Evolutionary conservation across 495 filamentous ascomycete genomes (phyloP), one percentile per base, ranked within the genome.

Genomic region (Cercophora sp.): DNA sequence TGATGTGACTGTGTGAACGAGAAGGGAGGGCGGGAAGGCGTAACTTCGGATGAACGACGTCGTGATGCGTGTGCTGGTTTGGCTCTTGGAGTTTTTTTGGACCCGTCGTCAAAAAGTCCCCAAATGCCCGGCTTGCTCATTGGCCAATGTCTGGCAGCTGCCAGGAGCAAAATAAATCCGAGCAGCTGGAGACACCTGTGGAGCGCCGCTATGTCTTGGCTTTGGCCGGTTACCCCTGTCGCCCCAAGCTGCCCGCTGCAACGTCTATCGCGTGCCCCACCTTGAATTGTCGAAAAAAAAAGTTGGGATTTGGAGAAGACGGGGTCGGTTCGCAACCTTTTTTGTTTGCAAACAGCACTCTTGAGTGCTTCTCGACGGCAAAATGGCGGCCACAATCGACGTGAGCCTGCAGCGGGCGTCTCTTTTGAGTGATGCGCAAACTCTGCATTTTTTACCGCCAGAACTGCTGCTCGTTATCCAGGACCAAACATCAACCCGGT

Each of bases 381-480:
- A 25, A 48, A 79, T 76, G 74, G 63, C 70, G 73, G 61, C 71
- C 61, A 65, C 56, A 29, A 70, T 75, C 54, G 70, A 78, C 57
- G 59, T 71, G 54, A 71, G 60, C 54, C 54, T 48, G 44, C 71
- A 73, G 63, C 66, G 71, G 60, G 48, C 57, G 39, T 66, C 64
- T 51, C 62, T 75, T 27, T 50, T 75, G 11, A 41, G 58, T 24
- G 67, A 76, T 56, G 49, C 60, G 56, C 62, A 60, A 55, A 62
- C 76, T 26, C 68, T 85, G 23, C 64, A 69, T 32, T 66, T 80
- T 58, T 66, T 91, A 52, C 86, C 86, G 36, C 75, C 72, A 51
- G 86, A 87, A 66, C 71, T 88, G 56, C 61, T 84, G 48, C 69
- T 78, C 46, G 76, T 85, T 54, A 78, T 92, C 69, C 78, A 75